A percentile compares a stretch with the other conserved stretches of the same genome.
These are phyloP conservation scores for Talaromyces sp. DNA, from an alignment of 2,329 filamentous ascomycete species.

Conservation along the genomic window DNA sequence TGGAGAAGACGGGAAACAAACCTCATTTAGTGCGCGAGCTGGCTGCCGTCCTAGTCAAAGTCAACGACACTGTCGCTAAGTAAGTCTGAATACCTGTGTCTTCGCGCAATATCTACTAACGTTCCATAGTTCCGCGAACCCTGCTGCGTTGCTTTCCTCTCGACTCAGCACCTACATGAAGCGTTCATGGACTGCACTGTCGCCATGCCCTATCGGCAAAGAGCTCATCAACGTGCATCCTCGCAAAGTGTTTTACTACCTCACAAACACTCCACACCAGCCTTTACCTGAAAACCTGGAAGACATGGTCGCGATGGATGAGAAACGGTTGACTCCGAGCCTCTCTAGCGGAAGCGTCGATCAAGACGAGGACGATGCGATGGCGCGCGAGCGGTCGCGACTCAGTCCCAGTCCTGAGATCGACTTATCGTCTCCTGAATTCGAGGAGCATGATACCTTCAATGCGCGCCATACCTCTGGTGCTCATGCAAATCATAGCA, in stretches of 20 bases:
- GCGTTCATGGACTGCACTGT: slow-evolving; percentile 72
- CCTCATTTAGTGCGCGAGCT: slow-evolving; percentile 95
- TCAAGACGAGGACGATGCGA: slow-evolving; percentile 67
- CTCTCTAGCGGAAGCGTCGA: slow-evolving; percentile 70
- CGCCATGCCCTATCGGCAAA: slow-evolving; percentile 86
- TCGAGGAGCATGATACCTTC: slow-evolving; percentile 64
- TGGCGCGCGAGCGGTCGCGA: slow-evolving; percentile 57
- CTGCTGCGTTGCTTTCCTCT: slow-evolving; percentile 90
- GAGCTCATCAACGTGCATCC: slow-evolving; percentile 90
- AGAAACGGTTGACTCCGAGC: slow-evolving; percentile 75
- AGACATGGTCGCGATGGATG: slow-evolving; percentile 50
- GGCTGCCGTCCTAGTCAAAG: slow-evolving; percentile 70
- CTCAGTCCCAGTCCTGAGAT: slow-evolving; percentile 90
- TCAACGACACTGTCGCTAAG: slow-evolving; percentile 84
- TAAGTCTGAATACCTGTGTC: slow-evolving; percentile 51
- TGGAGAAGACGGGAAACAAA: slow-evolving; percentile 85
- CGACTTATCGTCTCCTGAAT: slow-evolving; percentile 81
- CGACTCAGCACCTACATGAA: slow-evolving; percentile 86
- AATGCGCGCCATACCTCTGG: slow-evolving; percentile 26
- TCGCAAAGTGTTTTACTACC: slow-evolving; percentile 92
- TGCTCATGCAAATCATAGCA: slow-evolving; percentile 8
- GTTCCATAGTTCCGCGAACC: slow-evolving; percentile 72
- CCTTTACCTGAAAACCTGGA: slow-evolving; percentile 67
- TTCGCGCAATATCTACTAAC: slow-evolving; percentile 9
- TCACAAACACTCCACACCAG: slow-evolving; percentile 82